These are phyloP conservation scores for Xylaria venustula DNA, from an alignment of 495 filamentous ascomycete species.

Conservation along the genomic window DNA sequence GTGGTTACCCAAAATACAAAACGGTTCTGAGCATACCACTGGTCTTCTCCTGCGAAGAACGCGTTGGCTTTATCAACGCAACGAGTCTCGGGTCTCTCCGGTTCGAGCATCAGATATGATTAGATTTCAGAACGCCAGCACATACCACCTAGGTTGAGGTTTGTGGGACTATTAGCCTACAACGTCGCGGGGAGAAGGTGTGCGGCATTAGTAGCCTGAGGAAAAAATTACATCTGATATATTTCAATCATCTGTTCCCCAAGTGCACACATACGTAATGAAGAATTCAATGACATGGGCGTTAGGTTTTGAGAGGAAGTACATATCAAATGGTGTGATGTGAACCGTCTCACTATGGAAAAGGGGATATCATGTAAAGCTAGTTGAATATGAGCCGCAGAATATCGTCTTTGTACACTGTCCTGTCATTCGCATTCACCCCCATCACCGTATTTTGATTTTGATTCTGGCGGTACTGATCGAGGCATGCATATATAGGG, in stretches of 20 bases:
- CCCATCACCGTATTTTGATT: too few species aligned
- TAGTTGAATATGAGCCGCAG: too few species aligned
- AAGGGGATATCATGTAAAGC: too few species aligned
- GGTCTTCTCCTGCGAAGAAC: not conserved
- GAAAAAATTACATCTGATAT: constrained; percentile 7
- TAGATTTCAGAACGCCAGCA: constrained; percentile 1
- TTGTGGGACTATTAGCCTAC: not conserved
- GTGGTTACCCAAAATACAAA: constrained; percentile 34
- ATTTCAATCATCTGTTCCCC: not conserved
- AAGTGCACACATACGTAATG: not conserved
- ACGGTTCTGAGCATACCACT: constrained; percentile 21
- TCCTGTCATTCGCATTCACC: too few species aligned
- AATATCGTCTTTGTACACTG: too few species aligned
- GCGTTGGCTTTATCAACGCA: constrained; percentile 6
- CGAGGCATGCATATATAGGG: too few species aligned
- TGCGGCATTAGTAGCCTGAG: constrained; percentile 2
- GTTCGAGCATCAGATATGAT: constrained; percentile 1
- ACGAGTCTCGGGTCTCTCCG: not conserved
- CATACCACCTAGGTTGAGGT: not conserved
- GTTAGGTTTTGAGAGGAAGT: not conserved
- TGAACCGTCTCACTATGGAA: too few species aligned
- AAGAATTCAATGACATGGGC: not conserved
- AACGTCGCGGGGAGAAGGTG: constrained; percentile 2
- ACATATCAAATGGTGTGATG: not conserved
- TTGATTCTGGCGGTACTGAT: too few species aligned